phyloP scores from a whole-genome alignment of 352 stramenopile genomes.

The Thalassiosira hispida region DNA sequence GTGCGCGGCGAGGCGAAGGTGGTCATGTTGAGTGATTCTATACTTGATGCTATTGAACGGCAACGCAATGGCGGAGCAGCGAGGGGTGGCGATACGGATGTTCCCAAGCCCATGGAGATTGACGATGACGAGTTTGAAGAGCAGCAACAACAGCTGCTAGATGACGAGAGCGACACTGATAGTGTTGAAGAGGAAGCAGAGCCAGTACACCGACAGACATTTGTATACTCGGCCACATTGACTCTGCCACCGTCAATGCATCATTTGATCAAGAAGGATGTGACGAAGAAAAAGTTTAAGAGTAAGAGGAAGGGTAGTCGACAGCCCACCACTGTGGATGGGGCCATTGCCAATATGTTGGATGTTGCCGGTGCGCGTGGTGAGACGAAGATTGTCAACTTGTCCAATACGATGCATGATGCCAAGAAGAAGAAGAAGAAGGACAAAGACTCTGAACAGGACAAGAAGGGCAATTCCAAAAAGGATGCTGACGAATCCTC shows the following conservation, averaged over 20 bases:
- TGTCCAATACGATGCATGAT: constrained; percentile 55
- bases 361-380: constrained; percentile 68
- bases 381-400: constrained; percentile 81
- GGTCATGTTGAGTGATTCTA: constrained; percentile 72
- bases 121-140: constrained; percentile 54
- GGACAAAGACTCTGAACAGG: constrained; percentile 8
- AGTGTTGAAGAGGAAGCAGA: constrained; percentile 39
- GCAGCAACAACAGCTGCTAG: constrained; percentile 20
- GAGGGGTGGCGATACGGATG: constrained; percentile 40
- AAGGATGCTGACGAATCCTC: background rate
- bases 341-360: constrained; percentile 81
- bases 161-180: constrained; percentile 32
- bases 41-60: constrained; percentile 65
- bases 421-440: constrained; percentile 43
- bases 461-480: constrained; percentile 3
- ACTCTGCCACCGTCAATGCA: constrained; percentile 72
- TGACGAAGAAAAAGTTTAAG: constrained; percentile 45
- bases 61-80: too few relatives aligned
- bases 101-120: constrained; percentile 43
- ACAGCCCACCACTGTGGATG: constrained; percentile 56
- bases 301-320: constrained; percentile 47
- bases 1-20: constrained; percentile 77
- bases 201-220: constrained; percentile 76
- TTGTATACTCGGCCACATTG: constrained; percentile 84
- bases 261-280: constrained; percentile 50